phyloP scores from a whole-genome alignment of 495 filamentous ascomycete species.

The Xylaria telfairii region DNA sequence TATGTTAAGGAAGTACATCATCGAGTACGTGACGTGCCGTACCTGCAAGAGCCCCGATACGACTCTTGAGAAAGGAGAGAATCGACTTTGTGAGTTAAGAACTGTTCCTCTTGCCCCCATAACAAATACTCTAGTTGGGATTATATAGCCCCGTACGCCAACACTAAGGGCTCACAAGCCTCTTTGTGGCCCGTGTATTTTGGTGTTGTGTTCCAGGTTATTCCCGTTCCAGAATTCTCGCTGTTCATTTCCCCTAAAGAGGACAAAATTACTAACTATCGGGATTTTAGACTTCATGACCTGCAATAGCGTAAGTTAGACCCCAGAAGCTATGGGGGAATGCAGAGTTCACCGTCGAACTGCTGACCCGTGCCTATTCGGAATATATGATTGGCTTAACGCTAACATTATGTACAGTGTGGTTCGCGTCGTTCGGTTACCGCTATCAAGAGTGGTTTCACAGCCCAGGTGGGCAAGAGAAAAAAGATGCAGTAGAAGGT shows the following conservation, averaged over 20 bases:
- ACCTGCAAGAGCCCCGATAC: conserved; percentile 95
- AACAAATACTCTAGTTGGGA: not conserved
- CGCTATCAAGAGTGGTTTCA: conserved; percentile 99
- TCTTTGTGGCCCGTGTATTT: not conserved
- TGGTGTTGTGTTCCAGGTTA: not conserved
- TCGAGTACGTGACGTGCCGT: conserved; percentile 99
- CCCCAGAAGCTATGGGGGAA: not conserved
- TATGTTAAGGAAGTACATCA: conserved; percentile 90
- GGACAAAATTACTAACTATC: not conserved
- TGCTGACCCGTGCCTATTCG: too few species aligned
- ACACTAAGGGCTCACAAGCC: not conserved
- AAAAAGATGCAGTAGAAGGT: conserved; percentile 57
- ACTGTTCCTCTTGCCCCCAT: conserved; percentile 69
- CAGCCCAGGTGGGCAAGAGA: conserved; percentile 95
- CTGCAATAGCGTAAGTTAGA: conserved; percentile 42
- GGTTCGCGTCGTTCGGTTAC: conserved; percentile 89
- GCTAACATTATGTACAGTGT: conserved; percentile 51
- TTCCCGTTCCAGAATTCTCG: not conserved
- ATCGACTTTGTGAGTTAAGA: conserved; percentile 71
- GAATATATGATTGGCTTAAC: not conserved
- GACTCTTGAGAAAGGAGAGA: conserved; percentile 97
- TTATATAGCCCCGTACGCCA: not conserved
- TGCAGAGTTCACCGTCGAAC: not conserved
- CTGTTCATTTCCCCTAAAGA: not conserved
- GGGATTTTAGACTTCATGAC: conserved; percentile 46